Percentiles rank a stretch among this genome's conserved stretches.
These are phyloP conservation scores for Megacollybia marginata DNA, from an alignment of 768 basidiomycete species.

Conservation along the genomic window DNA sequence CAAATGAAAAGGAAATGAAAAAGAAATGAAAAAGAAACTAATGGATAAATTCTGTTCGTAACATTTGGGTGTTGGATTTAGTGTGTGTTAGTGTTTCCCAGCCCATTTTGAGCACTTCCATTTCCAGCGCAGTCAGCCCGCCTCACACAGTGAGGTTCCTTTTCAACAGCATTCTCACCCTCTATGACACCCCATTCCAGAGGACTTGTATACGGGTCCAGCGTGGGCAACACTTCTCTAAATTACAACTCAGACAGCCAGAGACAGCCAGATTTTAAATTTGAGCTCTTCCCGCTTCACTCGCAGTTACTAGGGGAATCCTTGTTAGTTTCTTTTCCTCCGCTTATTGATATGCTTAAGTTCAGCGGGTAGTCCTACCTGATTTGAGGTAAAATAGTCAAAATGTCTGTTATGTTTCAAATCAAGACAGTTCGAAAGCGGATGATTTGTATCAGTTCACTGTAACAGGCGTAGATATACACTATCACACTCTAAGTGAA, in stretches of 20 bases:
- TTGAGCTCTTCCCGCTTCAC: conserved; percentile 82
- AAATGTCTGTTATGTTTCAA: conserved; percentile 7
- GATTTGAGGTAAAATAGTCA: conserved; percentile 49
- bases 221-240: conserved; percentile 69
- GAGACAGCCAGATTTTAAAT: conserved; percentile 69
- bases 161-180: conserved; percentile 68
- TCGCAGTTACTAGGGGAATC: conserved; percentile 86
- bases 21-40: too few species aligned
- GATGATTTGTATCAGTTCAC: conserved; percentile 8
- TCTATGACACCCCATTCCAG: conserved; percentile 76
- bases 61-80: too few species aligned
- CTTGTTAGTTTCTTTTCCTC: conserved; percentile 90
- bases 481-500: conserved; percentile 36
- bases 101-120: too few species aligned
- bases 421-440: conserved; percentile 17
- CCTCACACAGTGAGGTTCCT: too few species aligned
- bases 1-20: too few species aligned
- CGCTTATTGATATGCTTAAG: conserved; percentile 88
- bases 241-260: conserved; percentile 67
- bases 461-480: conserved; percentile 36
- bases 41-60: too few species aligned
- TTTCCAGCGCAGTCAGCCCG: too few species aligned
- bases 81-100: too few species aligned
- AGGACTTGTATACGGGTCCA: conserved; percentile 72
- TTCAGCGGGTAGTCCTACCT: conserved; percentile 80